Conservation (phyloP, 495 filamentous ascomycete genomes). For the Monascus purpureus region DNA sequence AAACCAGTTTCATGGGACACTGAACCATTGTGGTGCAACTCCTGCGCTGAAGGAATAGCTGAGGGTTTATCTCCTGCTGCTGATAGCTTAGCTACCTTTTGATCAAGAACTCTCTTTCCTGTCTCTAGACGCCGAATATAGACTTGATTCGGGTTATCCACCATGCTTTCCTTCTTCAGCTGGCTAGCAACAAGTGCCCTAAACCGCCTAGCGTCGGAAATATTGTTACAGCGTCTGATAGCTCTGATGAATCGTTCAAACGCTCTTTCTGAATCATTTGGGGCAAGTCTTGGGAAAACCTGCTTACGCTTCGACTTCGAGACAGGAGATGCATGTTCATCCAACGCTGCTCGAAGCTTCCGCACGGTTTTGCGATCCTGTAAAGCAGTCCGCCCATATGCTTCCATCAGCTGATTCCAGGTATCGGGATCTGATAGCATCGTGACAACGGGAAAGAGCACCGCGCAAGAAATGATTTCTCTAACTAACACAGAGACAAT, state of each 20-base stretch:
- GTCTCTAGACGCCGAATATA: slow-evolving; percentile 83
- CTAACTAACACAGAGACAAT: slow-evolving; percentile 66
- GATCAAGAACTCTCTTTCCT: slow-evolving; percentile 79
- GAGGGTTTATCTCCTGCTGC: slow-evolving; percentile 39
- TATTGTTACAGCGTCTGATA: slow-evolving; percentile 74
- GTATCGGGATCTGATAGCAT: slow-evolving; percentile 69
- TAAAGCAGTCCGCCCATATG: slow-evolving; percentile 71
- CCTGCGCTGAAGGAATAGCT: slow-evolving; percentile 18
- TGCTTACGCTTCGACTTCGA: slow-evolving; percentile 49
- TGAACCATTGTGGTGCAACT: slow-evolving; percentile 32
- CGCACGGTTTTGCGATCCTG: slow-evolving; percentile 94
- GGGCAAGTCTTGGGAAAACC: slow-evolving; percentile 50
- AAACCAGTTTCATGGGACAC: slow-evolving; percentile 57
- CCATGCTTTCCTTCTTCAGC: slow-evolving; percentile 67
- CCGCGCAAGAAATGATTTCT: slow-evolving; percentile 57
- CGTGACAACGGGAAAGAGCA: slow-evolving; percentile 25
- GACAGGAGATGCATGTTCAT: slow-evolving; percentile 82
- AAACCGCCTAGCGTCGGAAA: slow-evolving; percentile 89
- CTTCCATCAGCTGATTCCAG: slow-evolving; percentile 93
- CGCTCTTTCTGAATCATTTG: slow-evolving; percentile 69
- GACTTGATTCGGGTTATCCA: slow-evolving; percentile 66
- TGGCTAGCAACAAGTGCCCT: slow-evolving; percentile 88
- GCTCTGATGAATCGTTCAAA: slow-evolving; percentile 92
- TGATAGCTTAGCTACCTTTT: slow-evolving; percentile 73
- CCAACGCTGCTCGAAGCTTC: slow-evolving; percentile 82